Base-by-base conservation (phyloP, 768 basidiomycete genomes). In the Termitomyces titanicus region DNA sequence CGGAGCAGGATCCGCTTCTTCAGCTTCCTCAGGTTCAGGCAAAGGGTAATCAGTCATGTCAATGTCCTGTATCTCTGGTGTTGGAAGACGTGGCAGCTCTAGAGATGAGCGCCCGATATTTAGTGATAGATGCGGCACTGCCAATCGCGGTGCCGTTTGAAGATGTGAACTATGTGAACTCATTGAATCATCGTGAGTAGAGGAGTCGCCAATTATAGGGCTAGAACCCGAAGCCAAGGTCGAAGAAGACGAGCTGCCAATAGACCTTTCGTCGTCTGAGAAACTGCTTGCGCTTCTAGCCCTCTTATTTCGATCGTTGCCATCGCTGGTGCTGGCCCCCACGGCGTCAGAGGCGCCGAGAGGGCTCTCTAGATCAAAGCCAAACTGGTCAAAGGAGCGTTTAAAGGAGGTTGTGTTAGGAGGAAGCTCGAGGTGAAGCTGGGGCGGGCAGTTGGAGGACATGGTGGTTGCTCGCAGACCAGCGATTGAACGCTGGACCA, bases 381-480 rank as follows among this genome's bases (percentile, higher is more conserved):
- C 80, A 58, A 79, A 82, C 62, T 83, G 75, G 52, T 81, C 74
- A 64, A 84, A 84, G 13, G 82, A 80, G 44, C 82, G 76, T 61
- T 84, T 84, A 71, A 84, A 84, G 17, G 80, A 81, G 0, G 79
- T 78, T 2, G 79, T 73, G 52, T 66, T 74, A 1, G 76, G 61
- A n/a, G 79, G 75, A 8, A 83, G 67, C n/a, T 77, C 70, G 15
- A 84, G 75, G 37, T 79, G 78, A 3, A 83, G 71, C 56, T 82
- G 81, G 6, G 81, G 81, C 27, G 81, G 77, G 60, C 72, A 74
- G 52, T 67, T 70, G 31, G 71, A 70, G 56, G 74, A 71, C 75
- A 77, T 77, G 67, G 64, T 58, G 66, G 65, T 61, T 50, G 44
- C 51, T 55, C 46, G 50, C 51, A 62, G 55, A 61, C 52, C 53